Evolutionary conservation across 305 asterid species (phyloP).

Genomic region (Fraxinus albicans): DNA sequence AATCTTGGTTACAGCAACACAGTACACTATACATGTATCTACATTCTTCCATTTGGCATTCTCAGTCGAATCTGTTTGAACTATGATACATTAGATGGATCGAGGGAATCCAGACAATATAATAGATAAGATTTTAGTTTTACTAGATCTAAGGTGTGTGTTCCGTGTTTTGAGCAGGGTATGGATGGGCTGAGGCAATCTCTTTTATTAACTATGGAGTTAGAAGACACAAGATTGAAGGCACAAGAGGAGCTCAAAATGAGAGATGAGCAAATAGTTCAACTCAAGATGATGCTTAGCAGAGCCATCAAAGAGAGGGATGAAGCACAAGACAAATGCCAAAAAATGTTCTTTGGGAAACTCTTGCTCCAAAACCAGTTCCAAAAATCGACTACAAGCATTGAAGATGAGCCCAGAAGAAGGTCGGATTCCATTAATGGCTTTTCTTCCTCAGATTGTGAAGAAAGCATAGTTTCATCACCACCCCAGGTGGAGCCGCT

Average conservation of each 20-base stretch:
- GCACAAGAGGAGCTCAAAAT: constrained; percentile 48
- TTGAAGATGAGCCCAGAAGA: constrained; percentile 60
- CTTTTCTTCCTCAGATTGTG: constrained; percentile 64
- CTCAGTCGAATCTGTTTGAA: not conserved
- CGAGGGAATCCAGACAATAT: not conserved
- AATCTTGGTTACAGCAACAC: not conserved
- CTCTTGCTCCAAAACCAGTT: constrained; percentile 44
- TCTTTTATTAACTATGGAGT: constrained; percentile 41
- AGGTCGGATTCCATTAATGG: constrained; percentile 35
- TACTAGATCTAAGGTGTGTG: not conserved
- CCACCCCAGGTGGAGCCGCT: constrained; percentile 24
- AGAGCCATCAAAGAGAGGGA: constrained; percentile 40
- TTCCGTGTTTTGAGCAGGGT: constrained; percentile 29
- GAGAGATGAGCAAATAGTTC: constrained; percentile 47
- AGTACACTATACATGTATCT: not conserved
- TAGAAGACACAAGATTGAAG: constrained; percentile 37
- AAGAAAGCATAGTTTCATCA: constrained; percentile 84
- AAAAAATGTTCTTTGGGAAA: constrained; percentile 31
- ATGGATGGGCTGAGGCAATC: constrained; percentile 55
- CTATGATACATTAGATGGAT: not conserved
- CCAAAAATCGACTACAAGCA: constrained; percentile 42
- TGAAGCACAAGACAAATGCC: constrained; percentile 43
- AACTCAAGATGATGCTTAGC: constrained; percentile 42
- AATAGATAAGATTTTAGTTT: not conserved
- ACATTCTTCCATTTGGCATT: constrained; percentile 3